Evolutionary conservation across 129 eudicot genomes (phyloP), one percentile per base, ranked within the genome.

Genomic region (Apium graveolens): DNA sequence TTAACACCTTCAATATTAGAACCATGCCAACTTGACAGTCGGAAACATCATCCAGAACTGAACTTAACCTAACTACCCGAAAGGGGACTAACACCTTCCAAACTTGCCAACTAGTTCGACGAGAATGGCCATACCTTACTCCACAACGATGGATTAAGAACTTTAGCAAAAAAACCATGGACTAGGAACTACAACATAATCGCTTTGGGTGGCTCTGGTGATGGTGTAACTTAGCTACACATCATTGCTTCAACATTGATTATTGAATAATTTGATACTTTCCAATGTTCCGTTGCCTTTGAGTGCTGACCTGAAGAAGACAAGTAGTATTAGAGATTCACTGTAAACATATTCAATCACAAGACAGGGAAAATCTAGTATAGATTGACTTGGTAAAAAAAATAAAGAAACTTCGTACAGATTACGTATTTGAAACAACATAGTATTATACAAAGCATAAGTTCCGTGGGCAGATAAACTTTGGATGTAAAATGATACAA

Each of bases 301-400:
- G 51, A 72, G 76, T 72, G 32, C 51, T 72, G 51, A 72, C 76
- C 76, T 72, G 76, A 72, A 24, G 43, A 37, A 8, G 17, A 38
- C 24, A 71, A 24, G 34, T 70, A 24, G 34, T 70, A 21, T 24
- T 0, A 72, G 1, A 41, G 51, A 60, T 60, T 60, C 11, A 60
- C 26, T 14, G 13, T 17, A 26, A 60, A 46, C 3, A 60, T 9
- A 60, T 60, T 60, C 32, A 8, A 26, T 4, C 68, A 55, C 31
- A 7, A 5, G 68, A 60, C 11, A 11, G 31, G 65, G 29, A 9
- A 24, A 55, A 7, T 55, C n/a, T n/a, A n/a, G n/a, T n/a, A n/a
- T n/a, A n/a, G n/a, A n/a, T n/a, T n/a, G n/a, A n/a, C n/a, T n/a
- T n/a, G n/a, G n/a, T n/a, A n/a, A n/a, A n/a, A n/a, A n/a, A n/a